phyloP scores from a whole-genome alignment of 2,329 filamentous ascomycete genomes.

The Claviceps purpurea region DNA sequence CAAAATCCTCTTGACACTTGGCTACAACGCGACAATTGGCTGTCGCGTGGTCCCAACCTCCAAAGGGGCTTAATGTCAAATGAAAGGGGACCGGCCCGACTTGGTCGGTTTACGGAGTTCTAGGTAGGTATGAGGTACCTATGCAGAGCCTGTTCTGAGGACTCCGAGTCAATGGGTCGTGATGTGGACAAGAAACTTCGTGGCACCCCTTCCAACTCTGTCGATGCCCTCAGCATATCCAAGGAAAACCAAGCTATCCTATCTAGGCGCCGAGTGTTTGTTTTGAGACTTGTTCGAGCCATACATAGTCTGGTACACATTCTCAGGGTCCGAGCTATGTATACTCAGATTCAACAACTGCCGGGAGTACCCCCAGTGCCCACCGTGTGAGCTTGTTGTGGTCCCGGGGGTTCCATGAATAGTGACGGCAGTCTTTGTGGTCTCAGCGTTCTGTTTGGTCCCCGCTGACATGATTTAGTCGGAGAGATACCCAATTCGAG shows the following conservation, averaged over 20 bases:
- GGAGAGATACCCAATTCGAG: not conserved
- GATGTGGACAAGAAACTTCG: too few relatives aligned
- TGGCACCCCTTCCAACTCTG: too few relatives aligned
- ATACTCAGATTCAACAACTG: not conserved
- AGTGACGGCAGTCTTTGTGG: not conserved
- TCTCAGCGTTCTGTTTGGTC: not conserved
- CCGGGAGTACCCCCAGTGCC: too few relatives aligned
- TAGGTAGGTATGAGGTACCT: too few relatives aligned
- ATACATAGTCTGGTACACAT: too few relatives aligned
- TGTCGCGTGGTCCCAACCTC: not conserved
- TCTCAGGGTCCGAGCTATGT: not conserved
- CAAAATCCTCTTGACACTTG: not conserved
- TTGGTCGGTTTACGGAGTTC: not conserved
- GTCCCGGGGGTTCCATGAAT: not conserved
- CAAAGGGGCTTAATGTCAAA: not conserved
- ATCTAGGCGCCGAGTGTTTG: too few relatives aligned
- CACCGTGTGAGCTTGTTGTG: not conserved
- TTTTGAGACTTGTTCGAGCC: too few relatives aligned
- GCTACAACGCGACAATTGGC: not conserved
- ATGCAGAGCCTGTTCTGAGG: too few relatives aligned
- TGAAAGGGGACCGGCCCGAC: not conserved
- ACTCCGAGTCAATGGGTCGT: too few relatives aligned
- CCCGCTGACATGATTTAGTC: not conserved
- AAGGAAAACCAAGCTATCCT: too few relatives aligned
- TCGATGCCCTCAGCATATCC: too few relatives aligned